Base-by-base conservation (phyloP, 176 grass and related monocot genomes). In the Neostapfia colusana region DNA sequence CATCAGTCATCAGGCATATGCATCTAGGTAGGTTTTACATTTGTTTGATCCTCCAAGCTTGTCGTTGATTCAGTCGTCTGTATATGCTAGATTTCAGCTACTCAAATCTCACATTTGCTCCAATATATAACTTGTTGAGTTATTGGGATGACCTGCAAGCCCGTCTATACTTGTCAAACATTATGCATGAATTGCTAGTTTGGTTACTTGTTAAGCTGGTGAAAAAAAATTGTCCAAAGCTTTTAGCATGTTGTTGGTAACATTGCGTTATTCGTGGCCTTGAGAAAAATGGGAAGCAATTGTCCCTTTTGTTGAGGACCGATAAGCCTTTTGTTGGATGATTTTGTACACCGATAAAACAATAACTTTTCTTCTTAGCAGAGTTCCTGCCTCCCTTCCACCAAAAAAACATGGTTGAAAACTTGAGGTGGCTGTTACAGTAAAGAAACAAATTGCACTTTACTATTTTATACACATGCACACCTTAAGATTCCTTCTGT, bases 401-500 rank as follows among this genome's bases (percentile, higher is more conserved):
- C 11, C 1, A 43, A 43, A 9, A 82, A 43, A 73, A 16, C 40
- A 36, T 58, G 65, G 31, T 61, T 49, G 40, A 42, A 82, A 78
- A 78, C 57, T 63, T 41, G 67, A 73, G 49, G 39, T 8, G 42
- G 60, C 60, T 67, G 65, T 75, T 64, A 77, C 72, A 74, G 25
- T 36, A 50, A 42, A 39, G 23, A 31, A 58, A 4, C 18, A 63
- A 8, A 40, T 24, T 37, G n/a, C 70, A 64, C 39, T 64, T 81
- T 23, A 39, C 24, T 46, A 63, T 79, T 57, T 79, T 63, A 69
- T 63, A 75, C 55, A 54, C 63, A 75, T 69, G 73, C 79, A 66
- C 69, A 76, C 63, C 79, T 74, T n/a, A 38, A 64, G 43, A 70
- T 82, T 57, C 34, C 51, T 66, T 72, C 7, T 69, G 73, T 75